Base-by-base conservation (phyloP, 768 basidiomycete species). In the Xerocomellus chrysenteron region DNA sequence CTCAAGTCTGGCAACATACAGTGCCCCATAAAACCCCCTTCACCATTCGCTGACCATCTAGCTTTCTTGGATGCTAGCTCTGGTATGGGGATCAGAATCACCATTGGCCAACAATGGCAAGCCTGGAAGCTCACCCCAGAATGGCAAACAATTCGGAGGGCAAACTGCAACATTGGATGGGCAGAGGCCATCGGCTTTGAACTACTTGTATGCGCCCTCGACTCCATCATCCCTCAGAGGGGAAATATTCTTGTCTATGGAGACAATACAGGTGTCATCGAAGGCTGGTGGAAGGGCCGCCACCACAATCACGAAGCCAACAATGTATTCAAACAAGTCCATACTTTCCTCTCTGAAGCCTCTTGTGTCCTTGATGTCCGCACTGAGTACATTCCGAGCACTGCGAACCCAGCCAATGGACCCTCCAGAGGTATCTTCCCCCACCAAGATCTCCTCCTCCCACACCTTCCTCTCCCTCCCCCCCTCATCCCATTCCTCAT, bases 51-150 rank as follows among this genome's bases (percentile, higher is more conserved):
- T 8, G 32, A 56, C 37, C 0, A 30, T 0, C 1, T 0, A 1
- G 55, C 58, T 0, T 60, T 35, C 19, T 59, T 47, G 0, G 46
- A 59, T 59, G 54, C 54, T 28, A 59, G 54, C 47, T 52, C 51
- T 59, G 5, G 50, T 6, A 6, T 52, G 41, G 58, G 55, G n/a
- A 53, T 59, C 2, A 24, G 8, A 0, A 44, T 59, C 4, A 5
- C 21, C 35, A 46, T 60, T 0, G 17, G 47, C 2, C 0, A 0
- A 0, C 0, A 1, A 0, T 57, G 59, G 51, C 3, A 5, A 0
- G 55, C 51, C 0, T 60, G 59, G 37, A 21, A 1, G 0, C 58
- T 60, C 24, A 12, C 4, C 11, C 51, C 46, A 5, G 33, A 5
- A 0, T 60, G 55, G 55, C 2, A 32, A 16, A 0, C 1, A 0